These are phyloP conservation scores for Hypoxylon sp. DNA, from an alignment of 2,329 filamentous ascomycete genomes.

Conservation along the genomic window DNA sequence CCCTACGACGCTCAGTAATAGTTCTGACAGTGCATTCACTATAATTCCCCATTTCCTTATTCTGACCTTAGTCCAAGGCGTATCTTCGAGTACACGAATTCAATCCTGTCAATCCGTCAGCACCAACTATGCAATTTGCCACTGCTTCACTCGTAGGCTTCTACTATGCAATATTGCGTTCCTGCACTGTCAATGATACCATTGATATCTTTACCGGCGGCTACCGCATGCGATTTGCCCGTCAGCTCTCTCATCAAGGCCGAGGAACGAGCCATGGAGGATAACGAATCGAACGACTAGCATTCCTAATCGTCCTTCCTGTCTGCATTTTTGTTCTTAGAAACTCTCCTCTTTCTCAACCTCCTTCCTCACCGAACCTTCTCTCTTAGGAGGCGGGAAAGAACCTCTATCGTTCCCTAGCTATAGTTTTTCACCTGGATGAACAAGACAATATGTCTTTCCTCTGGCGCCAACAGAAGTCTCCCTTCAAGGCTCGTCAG, in stretches of 20 bases:
- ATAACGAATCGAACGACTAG: background rate
- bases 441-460: conserved; percentile 1
- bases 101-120: background rate
- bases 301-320: background rate
- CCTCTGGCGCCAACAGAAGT: conserved; percentile 7
- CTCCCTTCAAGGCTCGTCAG: conserved; percentile 8
- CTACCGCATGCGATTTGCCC: background rate
- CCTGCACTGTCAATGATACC: conserved; percentile 3
- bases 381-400: background rate
- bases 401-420: background rate
- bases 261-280: background rate
- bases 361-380: background rate
- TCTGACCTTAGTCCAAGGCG: background rate
- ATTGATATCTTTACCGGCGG: conserved; percentile 1
- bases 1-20: background rate
- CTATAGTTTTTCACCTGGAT: background rate
- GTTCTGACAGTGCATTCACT: conserved; percentile 1
- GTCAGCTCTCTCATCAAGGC: background rate
- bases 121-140: background rate
- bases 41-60: conserved; percentile 1
- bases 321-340: conserved; percentile 1
- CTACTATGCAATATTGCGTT: background rate
- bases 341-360: background rate
- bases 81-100: conserved; percentile 1
- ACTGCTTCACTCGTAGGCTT: background rate